phyloP scores from a whole-genome alignment of 2,329 filamentous ascomycete genomes.

The Cytospora paraplurivora region DNA sequence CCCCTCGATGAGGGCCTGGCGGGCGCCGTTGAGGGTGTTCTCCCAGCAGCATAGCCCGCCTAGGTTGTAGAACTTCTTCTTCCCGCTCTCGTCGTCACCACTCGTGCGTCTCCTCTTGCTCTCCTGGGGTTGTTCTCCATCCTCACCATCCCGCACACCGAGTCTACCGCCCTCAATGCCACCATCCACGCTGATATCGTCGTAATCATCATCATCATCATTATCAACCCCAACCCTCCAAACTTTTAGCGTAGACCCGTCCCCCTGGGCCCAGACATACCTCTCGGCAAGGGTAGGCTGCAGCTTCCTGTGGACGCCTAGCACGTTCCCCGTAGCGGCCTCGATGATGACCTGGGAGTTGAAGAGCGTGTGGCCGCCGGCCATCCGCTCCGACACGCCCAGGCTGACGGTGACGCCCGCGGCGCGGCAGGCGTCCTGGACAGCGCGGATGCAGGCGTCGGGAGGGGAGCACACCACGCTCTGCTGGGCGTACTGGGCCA shows the following conservation, averaged over 20 bases:
- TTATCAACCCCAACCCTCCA: conserved; percentile 24
- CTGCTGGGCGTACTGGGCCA: conserved; percentile 32
- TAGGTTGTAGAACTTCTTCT: conserved; percentile 28
- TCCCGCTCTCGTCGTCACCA: no score
- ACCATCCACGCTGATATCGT: not conserved
- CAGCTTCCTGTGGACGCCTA: conserved; percentile 38
- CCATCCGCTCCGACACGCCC: conserved; percentile 35
- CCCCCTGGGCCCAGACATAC: conserved; percentile 37
- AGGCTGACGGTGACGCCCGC: conserved; percentile 31
- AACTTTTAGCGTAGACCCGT: conserved; percentile 34
- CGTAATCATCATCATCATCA: conserved; percentile 11
- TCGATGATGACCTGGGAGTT: conserved; percentile 37
- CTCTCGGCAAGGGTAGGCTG: conserved; percentile 39
- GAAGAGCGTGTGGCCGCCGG: conserved; percentile 35
- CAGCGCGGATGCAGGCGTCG: conserved; percentile 28
- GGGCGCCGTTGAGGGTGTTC: conserved; percentile 37
- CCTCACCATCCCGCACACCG: no score
- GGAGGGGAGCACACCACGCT: conserved; percentile 30
- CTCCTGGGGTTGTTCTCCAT: no score
- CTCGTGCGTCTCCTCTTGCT: no score
- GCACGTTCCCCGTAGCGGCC: conserved; percentile 32
- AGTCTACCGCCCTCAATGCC: no score
- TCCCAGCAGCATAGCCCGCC: conserved; percentile 40
- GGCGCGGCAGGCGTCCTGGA: conserved; percentile 31
- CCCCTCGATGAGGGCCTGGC: conserved; percentile 37